Evolutionary conservation across 2,329 filamentous ascomycete species (phyloP).

Genomic region (Verticillium longisporum): DNA sequence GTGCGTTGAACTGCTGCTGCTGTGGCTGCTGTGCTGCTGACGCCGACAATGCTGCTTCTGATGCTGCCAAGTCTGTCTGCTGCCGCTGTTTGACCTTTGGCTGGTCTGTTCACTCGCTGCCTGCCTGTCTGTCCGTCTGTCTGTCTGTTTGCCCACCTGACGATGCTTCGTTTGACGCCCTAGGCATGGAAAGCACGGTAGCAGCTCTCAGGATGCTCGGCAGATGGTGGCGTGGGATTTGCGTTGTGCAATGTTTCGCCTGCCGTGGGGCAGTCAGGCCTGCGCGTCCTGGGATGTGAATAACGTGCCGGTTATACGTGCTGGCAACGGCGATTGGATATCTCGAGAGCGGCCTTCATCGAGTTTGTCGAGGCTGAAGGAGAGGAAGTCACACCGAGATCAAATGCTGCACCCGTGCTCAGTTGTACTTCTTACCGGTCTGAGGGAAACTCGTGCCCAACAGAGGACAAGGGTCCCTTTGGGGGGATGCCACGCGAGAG

Average conservation of each 20-base stretch:
- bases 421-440: constrained; percentile 31
- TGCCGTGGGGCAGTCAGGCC: constrained; percentile 9
- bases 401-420: constrained; percentile 23
- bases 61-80: constrained; percentile 3
- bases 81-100: not conserved
- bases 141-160: not conserved
- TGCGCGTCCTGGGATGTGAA: constrained; percentile 5
- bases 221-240: not conserved
- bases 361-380: constrained; percentile 24
- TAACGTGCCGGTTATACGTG: constrained; percentile 8
- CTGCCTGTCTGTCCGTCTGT: constrained; percentile 3
- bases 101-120: not conserved
- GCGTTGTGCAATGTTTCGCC: constrained; percentile 3
- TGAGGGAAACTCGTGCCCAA: constrained; percentile 28
- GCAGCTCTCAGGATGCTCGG: not conserved
- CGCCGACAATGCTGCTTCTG: not conserved
- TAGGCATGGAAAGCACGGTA: not conserved
- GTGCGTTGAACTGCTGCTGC: not conserved
- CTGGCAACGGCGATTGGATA: constrained; percentile 10
- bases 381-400: constrained; percentile 17
- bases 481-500: constrained; percentile 13
- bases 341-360: constrained; percentile 10
- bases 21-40: not conserved
- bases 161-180: not conserved
- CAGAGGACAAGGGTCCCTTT: constrained; percentile 17